These are phyloP conservation scores for Fraxinus paxiana DNA, from an alignment of 305 asterid species.

Conservation along the genomic window DNA sequence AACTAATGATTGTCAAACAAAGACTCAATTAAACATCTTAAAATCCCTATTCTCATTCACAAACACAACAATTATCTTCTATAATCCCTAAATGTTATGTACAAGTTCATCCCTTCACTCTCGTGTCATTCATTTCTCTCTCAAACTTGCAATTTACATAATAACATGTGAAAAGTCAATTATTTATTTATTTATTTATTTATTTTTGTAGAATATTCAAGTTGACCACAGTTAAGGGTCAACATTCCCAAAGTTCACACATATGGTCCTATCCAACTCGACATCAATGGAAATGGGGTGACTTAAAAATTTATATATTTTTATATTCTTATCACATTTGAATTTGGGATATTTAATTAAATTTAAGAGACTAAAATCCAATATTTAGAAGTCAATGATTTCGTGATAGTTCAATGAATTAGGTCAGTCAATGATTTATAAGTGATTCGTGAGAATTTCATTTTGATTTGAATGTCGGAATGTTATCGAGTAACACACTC, in stretches of 20 bases:
- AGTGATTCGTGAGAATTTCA: background rate
- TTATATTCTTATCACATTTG: background rate
- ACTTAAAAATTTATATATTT: background rate
- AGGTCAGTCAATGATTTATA: background rate
- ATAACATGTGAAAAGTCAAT: background rate
- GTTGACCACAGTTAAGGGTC: background rate
- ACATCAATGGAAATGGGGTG: background rate
- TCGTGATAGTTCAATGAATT: background rate
- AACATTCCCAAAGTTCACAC: background rate
- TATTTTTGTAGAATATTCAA: too few species aligned
- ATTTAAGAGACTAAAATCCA: background rate
- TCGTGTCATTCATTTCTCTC: too few species aligned
- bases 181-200: too few species aligned
- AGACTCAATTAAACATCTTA: too few species aligned
- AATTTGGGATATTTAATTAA: too few species aligned
- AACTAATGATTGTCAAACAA: too few species aligned
- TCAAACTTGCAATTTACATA: too few species aligned
- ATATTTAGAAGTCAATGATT: background rate
- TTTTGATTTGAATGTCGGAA: too few species aligned
- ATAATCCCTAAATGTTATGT: too few species aligned
- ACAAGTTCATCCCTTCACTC: too few species aligned
- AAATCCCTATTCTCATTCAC: too few species aligned
- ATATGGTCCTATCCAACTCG: background rate
- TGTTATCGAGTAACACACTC: background rate
- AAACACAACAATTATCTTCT: too few species aligned